Percentiles rank a stretch among this genome's conserved stretches.
phyloP scores from a whole-genome alignment of 768 basidiomycete species.

The Boletus speciosus region DNA sequence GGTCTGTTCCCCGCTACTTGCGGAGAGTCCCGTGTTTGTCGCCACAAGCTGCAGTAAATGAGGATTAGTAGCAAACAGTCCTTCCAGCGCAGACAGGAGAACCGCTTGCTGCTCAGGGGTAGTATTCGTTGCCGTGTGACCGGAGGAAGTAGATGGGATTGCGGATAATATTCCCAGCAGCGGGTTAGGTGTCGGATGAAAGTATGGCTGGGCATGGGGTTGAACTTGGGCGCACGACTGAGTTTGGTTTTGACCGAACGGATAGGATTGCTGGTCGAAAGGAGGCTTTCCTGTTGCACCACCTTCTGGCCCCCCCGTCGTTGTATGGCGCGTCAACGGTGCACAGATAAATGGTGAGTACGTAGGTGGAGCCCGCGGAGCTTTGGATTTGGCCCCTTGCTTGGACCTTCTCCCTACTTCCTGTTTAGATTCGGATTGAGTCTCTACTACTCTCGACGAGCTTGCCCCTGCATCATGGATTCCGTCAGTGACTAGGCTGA shows the following conservation, averaged over 20 bases:
- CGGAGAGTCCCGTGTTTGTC: background rate
- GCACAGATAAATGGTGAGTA: conserved; percentile 27
- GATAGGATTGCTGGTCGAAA: conserved; percentile 2
- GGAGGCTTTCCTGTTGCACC: background rate
- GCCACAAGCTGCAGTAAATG: conserved; percentile 19
- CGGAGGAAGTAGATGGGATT: conserved; percentile 23
- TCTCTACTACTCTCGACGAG: background rate
- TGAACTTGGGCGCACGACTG: background rate
- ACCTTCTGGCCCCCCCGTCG: background rate
- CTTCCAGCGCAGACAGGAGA: conserved; percentile 49
- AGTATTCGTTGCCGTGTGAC: conserved; percentile 15
- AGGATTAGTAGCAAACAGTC: conserved; percentile 37
- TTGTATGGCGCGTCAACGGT: conserved; percentile 18
- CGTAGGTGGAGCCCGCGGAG: conserved; percentile 18
- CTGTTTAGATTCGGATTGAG: background rate
- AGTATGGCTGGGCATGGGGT: conserved; percentile 1
- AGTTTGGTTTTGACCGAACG: background rate
- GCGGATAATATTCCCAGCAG: conserved; percentile 34
- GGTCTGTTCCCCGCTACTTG: background rate
- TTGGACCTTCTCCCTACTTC: conserved; percentile 8
- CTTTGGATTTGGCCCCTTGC: conserved; percentile 20
- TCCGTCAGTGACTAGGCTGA: background rate
- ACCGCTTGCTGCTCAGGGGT: conserved; percentile 33
- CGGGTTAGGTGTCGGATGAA: conserved; percentile 2
- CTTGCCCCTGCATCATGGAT: conserved; percentile 3